Conservation (phyloP, 2,329 filamentous ascomycete species). For the Leptographium procerum region DNA sequence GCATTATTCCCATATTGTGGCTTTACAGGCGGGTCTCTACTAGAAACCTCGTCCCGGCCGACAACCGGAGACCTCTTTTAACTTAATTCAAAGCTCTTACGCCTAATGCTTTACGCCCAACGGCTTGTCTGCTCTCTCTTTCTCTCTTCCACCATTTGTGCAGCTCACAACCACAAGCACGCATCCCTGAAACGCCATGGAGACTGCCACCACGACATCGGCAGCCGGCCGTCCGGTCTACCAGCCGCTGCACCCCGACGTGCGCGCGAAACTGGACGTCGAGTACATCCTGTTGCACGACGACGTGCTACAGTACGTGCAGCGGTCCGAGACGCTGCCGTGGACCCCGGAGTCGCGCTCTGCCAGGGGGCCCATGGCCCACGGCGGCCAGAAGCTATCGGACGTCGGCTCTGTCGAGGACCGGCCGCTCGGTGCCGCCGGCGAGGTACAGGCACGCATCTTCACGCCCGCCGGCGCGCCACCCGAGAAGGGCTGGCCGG, state of each 20-base stretch:
- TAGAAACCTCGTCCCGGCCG: neutral
- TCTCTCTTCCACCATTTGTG: neutral
- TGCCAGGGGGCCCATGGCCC: conserved; percentile 16
- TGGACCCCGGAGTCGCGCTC: conserved; percentile 22
- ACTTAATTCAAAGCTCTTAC: neutral
- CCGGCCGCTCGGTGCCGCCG: conserved; percentile 17
- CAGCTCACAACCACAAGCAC: neutral
- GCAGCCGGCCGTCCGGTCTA: neutral
- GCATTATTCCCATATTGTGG: neutral
- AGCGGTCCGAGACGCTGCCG: conserved; percentile 19
- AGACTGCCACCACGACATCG: neutral
- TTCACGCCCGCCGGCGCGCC: conserved; percentile 18
- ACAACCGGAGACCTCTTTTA: neutral
- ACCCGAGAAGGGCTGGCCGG: conserved; percentile 21
- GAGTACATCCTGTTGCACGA: conserved; percentile 28
- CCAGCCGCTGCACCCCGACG: conserved; percentile 23
- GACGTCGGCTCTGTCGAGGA: conserved; percentile 7
- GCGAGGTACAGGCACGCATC: conserved; percentile 19
- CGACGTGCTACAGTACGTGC: conserved; percentile 23
- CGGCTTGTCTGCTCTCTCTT: neutral
- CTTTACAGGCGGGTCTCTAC: neutral
- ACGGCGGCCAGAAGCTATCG: neutral
- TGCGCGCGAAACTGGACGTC: conserved; percentile 22
- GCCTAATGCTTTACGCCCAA: no score
- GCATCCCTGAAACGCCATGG: neutral